Percentiles rank a stretch among this genome's conserved stretches.
Conservation (phyloP, 108 stramenopile species). For the Nannochloropsis salina region DNA sequence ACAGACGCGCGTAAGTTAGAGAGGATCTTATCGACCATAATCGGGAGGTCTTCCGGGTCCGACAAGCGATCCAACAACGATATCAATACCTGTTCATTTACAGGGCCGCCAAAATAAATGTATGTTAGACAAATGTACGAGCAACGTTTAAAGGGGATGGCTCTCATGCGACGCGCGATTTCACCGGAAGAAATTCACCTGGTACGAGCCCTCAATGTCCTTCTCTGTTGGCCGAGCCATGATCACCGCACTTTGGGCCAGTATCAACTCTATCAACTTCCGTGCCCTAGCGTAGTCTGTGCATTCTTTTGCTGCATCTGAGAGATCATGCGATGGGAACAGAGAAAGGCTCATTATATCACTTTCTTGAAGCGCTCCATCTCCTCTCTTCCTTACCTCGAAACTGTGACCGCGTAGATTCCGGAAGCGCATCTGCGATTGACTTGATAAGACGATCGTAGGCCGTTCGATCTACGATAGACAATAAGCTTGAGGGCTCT, state of each 20-base stretch:
- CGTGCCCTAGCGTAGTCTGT: constrained; percentile 14
- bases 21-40: not conserved
- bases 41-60: not conserved
- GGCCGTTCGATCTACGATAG: not conserved
- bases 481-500: constrained; percentile 2
- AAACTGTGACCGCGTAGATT: not conserved
- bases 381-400: not conserved
- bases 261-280: constrained; percentile 4
- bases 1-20: not conserved
- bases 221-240: constrained; percentile 19
- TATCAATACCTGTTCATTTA: constrained; percentile 8
- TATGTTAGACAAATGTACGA: too few relatives aligned
- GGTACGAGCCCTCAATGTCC: not conserved
- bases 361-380: not conserved
- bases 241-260: not conserved
- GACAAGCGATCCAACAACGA: not conserved
- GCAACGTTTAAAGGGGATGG: too few relatives aligned
- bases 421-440: not conserved
- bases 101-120: not conserved
- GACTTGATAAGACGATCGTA: constrained; percentile 15
- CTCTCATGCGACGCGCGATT: too few relatives aligned
- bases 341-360: too few relatives aligned
- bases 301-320: not conserved
- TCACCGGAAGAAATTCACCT: not conserved
- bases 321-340: too few relatives aligned